phyloP scores from a whole-genome alignment of 768 basidiomycete genomes.

The Mycena venus region DNA sequence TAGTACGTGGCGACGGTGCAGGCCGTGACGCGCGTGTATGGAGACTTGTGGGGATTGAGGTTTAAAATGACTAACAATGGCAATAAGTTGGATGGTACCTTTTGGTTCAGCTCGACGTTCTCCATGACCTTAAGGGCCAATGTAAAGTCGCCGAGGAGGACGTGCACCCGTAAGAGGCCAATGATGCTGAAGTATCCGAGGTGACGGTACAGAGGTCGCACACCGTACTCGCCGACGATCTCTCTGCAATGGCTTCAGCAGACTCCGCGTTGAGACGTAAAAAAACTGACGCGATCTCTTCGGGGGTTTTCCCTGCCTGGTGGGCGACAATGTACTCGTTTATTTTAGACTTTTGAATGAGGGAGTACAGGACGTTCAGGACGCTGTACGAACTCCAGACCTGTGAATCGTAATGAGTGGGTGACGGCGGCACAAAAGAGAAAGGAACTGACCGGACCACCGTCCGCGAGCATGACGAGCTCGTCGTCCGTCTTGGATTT shows the following conservation, averaged over 20 bases:
- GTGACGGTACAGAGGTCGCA: slow-evolving; percentile 90
- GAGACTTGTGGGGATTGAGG: slow-evolving; percentile 61
- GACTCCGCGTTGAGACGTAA: neutral
- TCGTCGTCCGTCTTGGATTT: slow-evolving; percentile 93
- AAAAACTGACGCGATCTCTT: slow-evolving; percentile 83
- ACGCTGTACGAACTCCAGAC: slow-evolving; percentile 99
- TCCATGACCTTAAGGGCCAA: slow-evolving; percentile 97
- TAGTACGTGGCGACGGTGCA: slow-evolving; percentile 96
- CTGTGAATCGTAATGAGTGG: slow-evolving; percentile 49
- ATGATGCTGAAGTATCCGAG: slow-evolving; percentile 98
- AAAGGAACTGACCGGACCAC: slow-evolving; percentile 64
- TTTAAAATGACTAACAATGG: slow-evolving; percentile 21
- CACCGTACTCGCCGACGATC: slow-evolving; percentile 92
- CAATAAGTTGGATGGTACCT: slow-evolving; percentile 55
- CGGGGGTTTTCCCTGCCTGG: slow-evolving; percentile 81
- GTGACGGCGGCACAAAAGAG: neutral
- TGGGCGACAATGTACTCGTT: slow-evolving; percentile 92
- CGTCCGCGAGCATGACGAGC: slow-evolving; percentile 83
- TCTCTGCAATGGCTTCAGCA: slow-evolving; percentile 60
- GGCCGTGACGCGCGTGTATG: slow-evolving; percentile 96
- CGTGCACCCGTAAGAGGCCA: slow-evolving; percentile 95
- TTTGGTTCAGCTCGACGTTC: slow-evolving; percentile 92
- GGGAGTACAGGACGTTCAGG: slow-evolving; percentile 96
- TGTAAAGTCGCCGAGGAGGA: slow-evolving; percentile 94
- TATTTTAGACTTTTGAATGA: slow-evolving; percentile 97